These are phyloP conservation scores for Afroboletus lepidellus DNA, from an alignment of 1,284 basidiomycete genomes.

Conservation along the genomic window DNA sequence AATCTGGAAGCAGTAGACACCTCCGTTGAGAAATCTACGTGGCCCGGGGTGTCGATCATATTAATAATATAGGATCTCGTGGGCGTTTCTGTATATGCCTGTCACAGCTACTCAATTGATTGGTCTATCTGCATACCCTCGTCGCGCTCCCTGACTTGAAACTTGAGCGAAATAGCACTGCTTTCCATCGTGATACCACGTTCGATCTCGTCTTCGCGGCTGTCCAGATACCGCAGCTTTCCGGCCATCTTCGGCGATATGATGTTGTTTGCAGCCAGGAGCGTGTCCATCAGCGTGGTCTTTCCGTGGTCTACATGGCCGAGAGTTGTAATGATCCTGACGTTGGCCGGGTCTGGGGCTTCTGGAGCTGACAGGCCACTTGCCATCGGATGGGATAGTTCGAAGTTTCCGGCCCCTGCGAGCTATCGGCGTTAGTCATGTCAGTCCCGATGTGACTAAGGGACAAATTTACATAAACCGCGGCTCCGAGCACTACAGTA, in stretches of 20 bases:
- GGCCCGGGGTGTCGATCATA: constrained; percentile 98
- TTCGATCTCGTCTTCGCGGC: constrained; percentile 96
- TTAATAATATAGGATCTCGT: constrained; percentile 79
- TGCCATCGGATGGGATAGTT: constrained; percentile 18
- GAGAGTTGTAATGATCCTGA: constrained; percentile 78
- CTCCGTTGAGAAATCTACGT: constrained; percentile 98
- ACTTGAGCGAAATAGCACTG: constrained; percentile 87
- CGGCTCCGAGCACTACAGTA: no score
- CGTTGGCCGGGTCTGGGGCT: constrained; percentile 51
- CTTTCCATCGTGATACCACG: constrained; percentile 99
- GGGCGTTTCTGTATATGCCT: constrained; percentile 45
- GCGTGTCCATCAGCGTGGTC: constrained; percentile 92
- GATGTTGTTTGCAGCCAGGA: constrained; percentile 97
- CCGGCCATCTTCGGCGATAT: constrained; percentile 95
- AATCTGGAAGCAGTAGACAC: constrained; percentile 93
- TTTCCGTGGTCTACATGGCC: constrained; percentile 92
- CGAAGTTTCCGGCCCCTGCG: no score
- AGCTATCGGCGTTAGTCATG: no score
- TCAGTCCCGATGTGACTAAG: no score
- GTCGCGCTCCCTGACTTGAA: constrained; percentile 68
- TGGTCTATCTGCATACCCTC: constrained; percentile 40
- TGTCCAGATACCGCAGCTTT: constrained; percentile 95
- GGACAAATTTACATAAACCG: no score
- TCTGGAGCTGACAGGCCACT: constrained; percentile 27
- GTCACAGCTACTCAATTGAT: constrained; percentile 23